Evolutionary conservation across 768 basidiomycete genomes (phyloP).

Genomic region (Kwoniella dejecticola): DNA sequence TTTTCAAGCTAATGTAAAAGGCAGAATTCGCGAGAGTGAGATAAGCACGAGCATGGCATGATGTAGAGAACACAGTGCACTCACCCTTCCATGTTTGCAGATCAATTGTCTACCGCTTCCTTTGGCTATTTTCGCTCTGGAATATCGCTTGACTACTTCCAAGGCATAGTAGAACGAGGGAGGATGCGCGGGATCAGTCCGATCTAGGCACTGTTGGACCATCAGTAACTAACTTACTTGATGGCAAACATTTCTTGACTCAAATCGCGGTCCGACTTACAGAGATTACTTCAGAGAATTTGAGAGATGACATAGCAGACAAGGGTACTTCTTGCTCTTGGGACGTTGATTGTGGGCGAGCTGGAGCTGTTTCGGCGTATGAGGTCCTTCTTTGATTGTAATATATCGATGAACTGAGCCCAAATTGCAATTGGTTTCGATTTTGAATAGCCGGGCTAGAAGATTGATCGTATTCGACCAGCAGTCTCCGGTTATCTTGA

Average conservation of each 20-base stretch:
- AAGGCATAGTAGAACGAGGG: conserved; percentile 21
- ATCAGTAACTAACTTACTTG: too few relatives aligned
- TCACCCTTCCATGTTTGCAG: conserved; percentile 28
- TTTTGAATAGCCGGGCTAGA: too few relatives aligned
- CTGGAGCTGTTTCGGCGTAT: neutral
- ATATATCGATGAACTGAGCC: too few relatives aligned
- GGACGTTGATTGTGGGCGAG: too few relatives aligned
- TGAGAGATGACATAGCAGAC: neutral
- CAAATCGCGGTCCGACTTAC: neutral
- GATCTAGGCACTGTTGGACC: conserved; percentile 23
- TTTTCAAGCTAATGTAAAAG: conserved; percentile 23
- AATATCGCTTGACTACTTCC: conserved; percentile 34
- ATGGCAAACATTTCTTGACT: too few relatives aligned
- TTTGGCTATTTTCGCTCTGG: conserved; percentile 30
- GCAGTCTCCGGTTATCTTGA: too few relatives aligned
- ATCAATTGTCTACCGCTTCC: conserved; percentile 24
- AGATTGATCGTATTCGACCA: too few relatives aligned
- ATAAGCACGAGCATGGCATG: neutral
- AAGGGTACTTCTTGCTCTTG: too few relatives aligned
- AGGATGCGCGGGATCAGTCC: conserved; percentile 21
- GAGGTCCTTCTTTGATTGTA: too few relatives aligned
- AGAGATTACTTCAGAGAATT: conserved; percentile 8
- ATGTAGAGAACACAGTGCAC: too few relatives aligned
- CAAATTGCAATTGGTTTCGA: too few relatives aligned
- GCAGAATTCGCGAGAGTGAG: neutral